Percentiles rank a stretch among this genome's conserved stretches.
Conservation (phyloP, 495 filamentous ascomycete genomes). For the Aspergillus carlsbadensis region DNA sequence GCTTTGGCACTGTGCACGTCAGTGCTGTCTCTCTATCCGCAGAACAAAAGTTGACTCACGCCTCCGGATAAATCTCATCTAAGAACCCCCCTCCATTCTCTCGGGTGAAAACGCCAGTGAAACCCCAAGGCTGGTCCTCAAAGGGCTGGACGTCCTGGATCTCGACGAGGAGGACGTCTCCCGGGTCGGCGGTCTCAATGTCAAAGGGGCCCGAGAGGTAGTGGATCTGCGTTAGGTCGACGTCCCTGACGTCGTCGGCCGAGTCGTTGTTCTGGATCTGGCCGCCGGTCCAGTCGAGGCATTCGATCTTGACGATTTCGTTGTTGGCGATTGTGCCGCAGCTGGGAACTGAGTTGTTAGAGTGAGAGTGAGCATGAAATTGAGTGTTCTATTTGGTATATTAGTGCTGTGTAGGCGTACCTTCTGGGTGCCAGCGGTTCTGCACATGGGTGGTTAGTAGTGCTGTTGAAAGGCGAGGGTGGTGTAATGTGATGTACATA, state of each 20-base stretch:
- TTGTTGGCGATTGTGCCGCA: conserved; percentile 74
- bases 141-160: conserved; percentile 96
- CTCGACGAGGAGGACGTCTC: conserved; percentile 84
- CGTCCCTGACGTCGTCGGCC: conserved; percentile 82
- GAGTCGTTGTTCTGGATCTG: conserved; percentile 88
- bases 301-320: conserved; percentile 95
- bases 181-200: conserved; percentile 80
- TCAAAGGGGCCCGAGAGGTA: conserved; percentile 93
- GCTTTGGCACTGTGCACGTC: conserved; percentile 67
- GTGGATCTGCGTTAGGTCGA: conserved; percentile 82
- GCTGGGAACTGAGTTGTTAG: conserved; percentile 72
- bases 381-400: too few relatives aligned
- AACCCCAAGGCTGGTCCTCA: conserved; percentile 86
- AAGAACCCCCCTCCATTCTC: conserved; percentile 90
- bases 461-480: not conserved
- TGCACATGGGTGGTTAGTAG: conserved; percentile 27
- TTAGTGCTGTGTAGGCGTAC: conserved; percentile 41
- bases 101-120: conserved; percentile 80
- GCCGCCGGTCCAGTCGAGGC: conserved; percentile 84
- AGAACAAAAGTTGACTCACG: conserved; percentile 41
- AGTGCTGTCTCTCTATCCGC: not conserved
- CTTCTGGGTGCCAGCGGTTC: conserved; percentile 96
- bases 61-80: conserved; percentile 84
- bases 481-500: conserved; percentile 44
- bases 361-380: too few relatives aligned